Evolutionary conservation across 2,329 filamentous ascomycete genomes (phyloP).

Genomic region (Plectosphaerella sp.): DNA sequence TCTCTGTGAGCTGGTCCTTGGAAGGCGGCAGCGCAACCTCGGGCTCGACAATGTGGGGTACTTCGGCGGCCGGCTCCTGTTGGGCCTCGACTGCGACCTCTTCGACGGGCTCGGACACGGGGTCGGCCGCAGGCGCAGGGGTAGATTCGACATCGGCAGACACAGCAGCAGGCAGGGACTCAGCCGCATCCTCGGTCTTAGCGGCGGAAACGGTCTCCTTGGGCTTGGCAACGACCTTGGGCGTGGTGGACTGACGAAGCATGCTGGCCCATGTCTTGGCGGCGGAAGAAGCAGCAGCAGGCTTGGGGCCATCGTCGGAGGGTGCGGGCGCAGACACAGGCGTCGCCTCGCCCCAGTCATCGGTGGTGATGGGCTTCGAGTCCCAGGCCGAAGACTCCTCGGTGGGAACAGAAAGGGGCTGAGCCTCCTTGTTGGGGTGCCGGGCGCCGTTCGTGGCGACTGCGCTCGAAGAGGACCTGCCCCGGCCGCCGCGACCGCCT

Average conservation of each 20-base stretch:
- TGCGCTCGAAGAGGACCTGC: constrained; percentile 49
- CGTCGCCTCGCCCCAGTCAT: constrained; percentile 33
- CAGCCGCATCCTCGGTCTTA: constrained; percentile 40
- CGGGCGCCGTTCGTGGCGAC: constrained; percentile 59
- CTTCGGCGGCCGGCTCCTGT: constrained; percentile 19
- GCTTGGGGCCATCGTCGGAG: constrained; percentile 30
- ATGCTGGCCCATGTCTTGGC: constrained; percentile 72
- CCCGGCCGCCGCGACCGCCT: constrained; percentile 58
- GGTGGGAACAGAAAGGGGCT: constrained; percentile 61
- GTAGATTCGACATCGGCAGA: constrained; percentile 14
- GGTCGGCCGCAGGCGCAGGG: constrained; percentile 30
- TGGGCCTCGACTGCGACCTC: constrained; percentile 20
- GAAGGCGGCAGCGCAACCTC: constrained; percentile 61
- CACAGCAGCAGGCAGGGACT: constrained; percentile 25
- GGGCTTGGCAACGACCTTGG: constrained; percentile 54
- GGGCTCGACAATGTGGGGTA: constrained; percentile 36
- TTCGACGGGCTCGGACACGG: constrained; percentile 27
- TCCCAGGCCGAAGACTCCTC: constrained; percentile 65
- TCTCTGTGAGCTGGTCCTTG: constrained; percentile 81
- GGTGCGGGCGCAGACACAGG: constrained; percentile 18
- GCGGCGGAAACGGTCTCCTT: constrained; percentile 40
- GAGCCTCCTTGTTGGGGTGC: constrained; percentile 42
- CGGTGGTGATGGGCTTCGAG: constrained; percentile 33
- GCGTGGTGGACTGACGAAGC: constrained; percentile 55
- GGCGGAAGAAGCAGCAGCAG: constrained; percentile 26